Evolutionary conservation across 2,329 filamentous ascomycete genomes (phyloP).

Genomic region (Aspergillus sp.): DNA sequence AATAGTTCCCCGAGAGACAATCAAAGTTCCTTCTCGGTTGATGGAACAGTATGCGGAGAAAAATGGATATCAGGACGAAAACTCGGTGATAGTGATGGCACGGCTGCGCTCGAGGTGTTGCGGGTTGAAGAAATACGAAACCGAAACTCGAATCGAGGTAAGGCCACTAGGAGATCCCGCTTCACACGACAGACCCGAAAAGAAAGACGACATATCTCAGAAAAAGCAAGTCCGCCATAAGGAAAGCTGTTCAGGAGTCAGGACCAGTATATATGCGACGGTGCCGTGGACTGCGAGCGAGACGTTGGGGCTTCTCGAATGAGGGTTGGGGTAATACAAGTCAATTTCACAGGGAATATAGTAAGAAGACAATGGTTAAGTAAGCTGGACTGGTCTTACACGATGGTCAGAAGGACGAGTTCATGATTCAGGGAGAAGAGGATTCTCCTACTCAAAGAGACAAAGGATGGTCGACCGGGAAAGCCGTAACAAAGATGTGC

Average conservation of each 20-base stretch:
- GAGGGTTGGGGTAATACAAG: background rate
- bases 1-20: slow-evolving; percentile 7
- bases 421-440: slow-evolving; percentile 11
- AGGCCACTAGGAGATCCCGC: slow-evolving; percentile 34
- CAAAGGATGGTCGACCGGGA: background rate
- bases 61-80: slow-evolving; percentile 6
- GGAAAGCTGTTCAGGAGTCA: slow-evolving; percentile 23
- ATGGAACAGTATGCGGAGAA: slow-evolving; percentile 9
- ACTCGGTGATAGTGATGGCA: slow-evolving; percentile 15
- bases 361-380: background rate
- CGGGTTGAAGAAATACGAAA: slow-evolving; percentile 17
- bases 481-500: background rate
- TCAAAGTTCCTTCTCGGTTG: slow-evolving; percentile 3
- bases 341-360: background rate
- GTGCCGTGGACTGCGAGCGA: background rate
- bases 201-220: slow-evolving; percentile 41
- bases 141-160: slow-evolving; percentile 26
- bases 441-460: slow-evolving; percentile 4
- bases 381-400: slow-evolving; percentile 13
- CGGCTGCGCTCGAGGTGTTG: slow-evolving; percentile 16
- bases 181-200: slow-evolving; percentile 36
- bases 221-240: slow-evolving; percentile 36
- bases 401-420: slow-evolving; percentile 17
- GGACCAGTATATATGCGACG: slow-evolving; percentile 11
- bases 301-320: background rate